Evolutionary conservation across 805 yeast genomes (phyloP), one percentile per base, ranked within the genome.

Genomic region (Blastobotrys parvus): DNA sequence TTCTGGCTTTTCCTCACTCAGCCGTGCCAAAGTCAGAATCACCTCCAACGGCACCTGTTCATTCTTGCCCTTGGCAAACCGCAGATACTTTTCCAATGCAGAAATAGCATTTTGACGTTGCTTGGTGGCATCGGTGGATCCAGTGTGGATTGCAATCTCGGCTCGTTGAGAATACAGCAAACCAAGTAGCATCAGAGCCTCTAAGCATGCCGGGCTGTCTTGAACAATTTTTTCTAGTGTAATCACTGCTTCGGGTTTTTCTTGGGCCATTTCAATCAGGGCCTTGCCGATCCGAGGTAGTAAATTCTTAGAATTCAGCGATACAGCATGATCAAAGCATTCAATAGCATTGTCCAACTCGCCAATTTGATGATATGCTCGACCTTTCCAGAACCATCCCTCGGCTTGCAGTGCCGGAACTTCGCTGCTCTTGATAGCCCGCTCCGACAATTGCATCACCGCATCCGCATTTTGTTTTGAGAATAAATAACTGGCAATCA

Each of bases 201-300:
- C 96, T 35, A 81, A 65, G 39, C 82, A 72, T 55, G 78, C 81
- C 18, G 85, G 80, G 54, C 79, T 72, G 15, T 72, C 66, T 52
- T 80, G 78, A 44, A 80, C 71, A 36, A 86, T 68, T 36, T 76
- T 75, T 58, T 90, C 97, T 55, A 86, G 83, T 0, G 95, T 78
- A 49, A 89, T 72, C 50, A 82, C 77, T 10, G 97, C 92, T 58
- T 89, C 97, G 8, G 75, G 58, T 33, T 82, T 75, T 38, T 80
- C 80, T 58, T 89, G 80, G 42, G 78, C 71, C 42, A 82, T 74
- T 57, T 87, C 88, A 2, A 95, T 74, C 60, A 87, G 94, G 1
- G 94, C 95, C 45, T 83, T 72, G 23, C 96, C 97, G 43, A 89
- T 67, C 51, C 78, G 78, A 0, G 96, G 80, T 17, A 82, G 70